phyloP scores from a whole-genome alignment of 495 filamentous ascomycete genomes.

The Pyronema omphalodes region DNA sequence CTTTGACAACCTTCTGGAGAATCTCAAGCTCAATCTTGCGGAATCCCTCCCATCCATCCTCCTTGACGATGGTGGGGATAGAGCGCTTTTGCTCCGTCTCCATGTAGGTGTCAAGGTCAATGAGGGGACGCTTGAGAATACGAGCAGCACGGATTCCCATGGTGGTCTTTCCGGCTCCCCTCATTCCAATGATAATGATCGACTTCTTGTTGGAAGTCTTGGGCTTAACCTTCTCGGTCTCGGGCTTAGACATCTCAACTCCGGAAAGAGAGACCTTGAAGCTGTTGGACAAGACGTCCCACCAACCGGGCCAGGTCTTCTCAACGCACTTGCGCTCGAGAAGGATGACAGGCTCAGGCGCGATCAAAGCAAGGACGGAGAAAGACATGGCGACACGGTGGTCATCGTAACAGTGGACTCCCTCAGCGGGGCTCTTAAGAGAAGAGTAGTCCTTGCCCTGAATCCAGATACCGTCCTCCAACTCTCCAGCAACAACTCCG shows the following conservation, averaged over 20 bases:
- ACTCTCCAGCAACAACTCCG: constrained; percentile 67
- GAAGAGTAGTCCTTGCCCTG: constrained; percentile 44
- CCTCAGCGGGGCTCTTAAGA: constrained; percentile 42
- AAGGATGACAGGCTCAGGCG: constrained; percentile 60
- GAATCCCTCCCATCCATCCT: constrained; percentile 76
- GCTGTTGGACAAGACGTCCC: constrained; percentile 62
- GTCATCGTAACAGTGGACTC: constrained; percentile 90
- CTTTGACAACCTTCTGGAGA: constrained; percentile 50
- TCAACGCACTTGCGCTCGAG: constrained; percentile 79
- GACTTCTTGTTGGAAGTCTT: constrained; percentile 33
- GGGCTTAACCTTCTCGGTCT: constrained; percentile 24
- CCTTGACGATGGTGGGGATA: constrained; percentile 69
- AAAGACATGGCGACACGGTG: constrained; percentile 98
- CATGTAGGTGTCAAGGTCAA: constrained; percentile 77
- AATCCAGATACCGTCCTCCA: constrained; percentile 83
- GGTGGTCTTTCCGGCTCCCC: constrained; percentile 92
- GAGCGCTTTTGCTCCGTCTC: constrained; percentile 50
- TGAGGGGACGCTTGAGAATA: constrained; percentile 52
- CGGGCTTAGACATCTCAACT: constrained; percentile 35
- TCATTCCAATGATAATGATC: constrained; percentile 92
- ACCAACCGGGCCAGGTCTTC: constrained; percentile 99
- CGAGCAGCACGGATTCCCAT: constrained; percentile 66
- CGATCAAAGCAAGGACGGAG: constrained; percentile 63
- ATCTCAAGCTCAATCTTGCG: constrained; percentile 60
- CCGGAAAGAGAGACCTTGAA: constrained; percentile 63